phyloP scores from a whole-genome alignment of 192 early-diverging fungal species.

The Phlyctochytrium planicorne region DNA sequence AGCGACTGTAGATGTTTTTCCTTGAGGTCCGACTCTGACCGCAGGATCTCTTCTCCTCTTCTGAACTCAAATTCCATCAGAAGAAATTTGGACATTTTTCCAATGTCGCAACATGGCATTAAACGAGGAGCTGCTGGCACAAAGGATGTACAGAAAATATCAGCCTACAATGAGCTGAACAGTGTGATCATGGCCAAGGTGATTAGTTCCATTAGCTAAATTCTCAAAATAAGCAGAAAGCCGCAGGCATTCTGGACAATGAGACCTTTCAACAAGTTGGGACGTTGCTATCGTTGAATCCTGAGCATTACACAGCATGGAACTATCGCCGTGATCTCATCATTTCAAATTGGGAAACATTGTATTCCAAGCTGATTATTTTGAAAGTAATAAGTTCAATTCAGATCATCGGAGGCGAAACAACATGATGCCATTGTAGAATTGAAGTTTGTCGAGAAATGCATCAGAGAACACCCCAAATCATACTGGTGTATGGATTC shows the following conservation, averaged over 20 bases:
- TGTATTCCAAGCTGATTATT: background rate
- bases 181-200: no score
- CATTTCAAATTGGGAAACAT: conserved; percentile 14
- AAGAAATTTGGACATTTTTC: no score
- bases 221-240: background rate
- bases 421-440: conserved; percentile 57
- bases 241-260: background rate
- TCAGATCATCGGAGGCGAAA: conserved; percentile 37
- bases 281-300: conserved; percentile 73
- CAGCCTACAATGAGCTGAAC: no score
- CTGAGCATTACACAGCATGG: conserved; percentile 95
- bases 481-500: conserved; percentile 73
- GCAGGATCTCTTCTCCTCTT: no score
- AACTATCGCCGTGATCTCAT: conserved; percentile 84
- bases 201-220: no score
- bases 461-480: conserved; percentile 79
- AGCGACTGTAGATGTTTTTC: no score
- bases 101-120: no score
- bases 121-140: no score
- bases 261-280: conserved; percentile 10
- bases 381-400: background rate
- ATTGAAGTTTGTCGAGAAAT: conserved; percentile 72
- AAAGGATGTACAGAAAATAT: no score
- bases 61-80: no score
- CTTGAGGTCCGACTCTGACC: no score